Base-by-base conservation (phyloP, 306 rosid species). In the Quercus wislizeni region DNA sequence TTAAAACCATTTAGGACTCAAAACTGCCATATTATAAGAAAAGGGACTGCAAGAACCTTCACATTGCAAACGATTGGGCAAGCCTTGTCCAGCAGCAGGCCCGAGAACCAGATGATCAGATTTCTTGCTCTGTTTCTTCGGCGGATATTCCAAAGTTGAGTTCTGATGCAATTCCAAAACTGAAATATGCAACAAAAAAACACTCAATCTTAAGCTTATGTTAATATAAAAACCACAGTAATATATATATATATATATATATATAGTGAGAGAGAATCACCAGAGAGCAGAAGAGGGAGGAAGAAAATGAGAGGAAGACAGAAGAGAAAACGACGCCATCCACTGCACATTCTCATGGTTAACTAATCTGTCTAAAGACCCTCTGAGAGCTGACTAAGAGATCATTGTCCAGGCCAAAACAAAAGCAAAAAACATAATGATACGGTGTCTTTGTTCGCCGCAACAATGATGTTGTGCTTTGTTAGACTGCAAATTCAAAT, bases 1-100 rank as follows among this genome's bases (percentile, higher is more conserved):
- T 43, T 23, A 49, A 73, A 76, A 76, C 49, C 62, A n/a, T 23
- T 49, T 15, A 35, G 69, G 55, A 56, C 69, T 20, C 56, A n/a
- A 83, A 78, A 78, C 63, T 56, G 19, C 41, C 21, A 70, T 23
- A 67, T 49, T 11, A 77, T 61, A 71, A 58, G 65, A 74, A n/a
- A 6, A 63, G 41, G 25, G 84, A 81, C 67, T 62, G 71, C 62
- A 78, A 64, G 71, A 75, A 91, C 96, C 94, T 85, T 88, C 86
- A 90, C 97, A 93, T 74, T 95, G 97, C 83, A 95, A 86, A 23
- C 98, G 98, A 78, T 85, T 90, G 55, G 93, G 54, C 76, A 87
- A 74, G 91, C 99, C 98, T 86, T 90, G 94, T 33, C 99, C 99
- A 74, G 97, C 91, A 82, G 96, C 92, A 75, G 94, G 95, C 55